Conservation (phyloP, 176 grass and related monocot genomes). For the Alloteropsis semialata region DNA sequence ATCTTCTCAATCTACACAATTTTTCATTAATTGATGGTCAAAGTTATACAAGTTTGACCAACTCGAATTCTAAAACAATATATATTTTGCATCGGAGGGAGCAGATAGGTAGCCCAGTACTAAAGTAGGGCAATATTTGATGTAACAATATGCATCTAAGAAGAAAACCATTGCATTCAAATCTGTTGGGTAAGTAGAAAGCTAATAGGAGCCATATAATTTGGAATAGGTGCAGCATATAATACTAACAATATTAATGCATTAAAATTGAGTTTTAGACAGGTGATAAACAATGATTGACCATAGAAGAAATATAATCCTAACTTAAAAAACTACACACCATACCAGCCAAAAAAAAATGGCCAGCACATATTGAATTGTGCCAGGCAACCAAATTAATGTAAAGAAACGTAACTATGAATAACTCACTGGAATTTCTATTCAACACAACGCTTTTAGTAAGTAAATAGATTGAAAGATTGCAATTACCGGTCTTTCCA, state of each 20-base stretch:
- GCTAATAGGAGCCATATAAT: neutral
- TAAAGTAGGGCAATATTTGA: neutral
- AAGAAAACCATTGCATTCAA: neutral
- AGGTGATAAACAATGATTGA: neutral
- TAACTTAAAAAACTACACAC: neutral
- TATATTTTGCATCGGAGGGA: neutral
- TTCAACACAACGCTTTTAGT: neutral
- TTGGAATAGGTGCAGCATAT: neutral
- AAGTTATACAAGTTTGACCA: neutral
- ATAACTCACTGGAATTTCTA: neutral
- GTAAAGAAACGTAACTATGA: neutral
- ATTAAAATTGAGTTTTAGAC: neutral
- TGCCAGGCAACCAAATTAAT: constrained; percentile 15
- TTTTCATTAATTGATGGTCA: neutral
- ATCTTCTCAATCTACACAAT: neutral
- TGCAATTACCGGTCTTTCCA: constrained; percentile 91
- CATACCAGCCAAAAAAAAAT: neutral
- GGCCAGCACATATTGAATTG: neutral
- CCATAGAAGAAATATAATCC: neutral
- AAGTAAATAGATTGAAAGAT: constrained; percentile 19
- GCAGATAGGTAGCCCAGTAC: neutral
- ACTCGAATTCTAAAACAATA: neutral
- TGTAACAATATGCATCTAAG: constrained; percentile 6
- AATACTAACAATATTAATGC: neutral
- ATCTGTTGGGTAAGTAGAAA: neutral